A percentile compares a stretch with the other conserved stretches of the same genome.
Evolutionary conservation across 768 basidiomycete species (phyloP).

Genomic region (Boletus pseudopeckii): DNA sequence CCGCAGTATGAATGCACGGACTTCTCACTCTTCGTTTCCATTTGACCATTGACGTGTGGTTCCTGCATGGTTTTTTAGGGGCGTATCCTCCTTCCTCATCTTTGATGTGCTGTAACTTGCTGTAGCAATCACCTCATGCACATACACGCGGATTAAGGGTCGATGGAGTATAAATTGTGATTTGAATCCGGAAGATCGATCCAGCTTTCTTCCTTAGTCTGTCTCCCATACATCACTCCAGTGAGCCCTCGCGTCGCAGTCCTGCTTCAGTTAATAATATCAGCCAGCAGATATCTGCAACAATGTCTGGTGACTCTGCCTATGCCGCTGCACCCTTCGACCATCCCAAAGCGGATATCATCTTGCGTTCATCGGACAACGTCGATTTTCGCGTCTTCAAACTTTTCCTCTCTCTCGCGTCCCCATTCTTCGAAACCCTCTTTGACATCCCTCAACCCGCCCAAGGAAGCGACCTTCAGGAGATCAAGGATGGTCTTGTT

Average conservation of each 20-base stretch:
- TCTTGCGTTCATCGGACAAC: too few species aligned
- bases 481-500: too few species aligned
- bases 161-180: background rate
- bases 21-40: background rate
- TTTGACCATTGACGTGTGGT: background rate
- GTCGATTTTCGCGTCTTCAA: too few species aligned
- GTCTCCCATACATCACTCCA: background rate
- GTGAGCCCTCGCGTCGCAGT: too few species aligned
- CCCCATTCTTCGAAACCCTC: too few species aligned
- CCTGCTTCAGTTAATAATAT: background rate
- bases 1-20: too few species aligned
- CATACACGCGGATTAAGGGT: background rate
- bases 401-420: too few species aligned
- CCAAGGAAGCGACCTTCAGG: too few species aligned
- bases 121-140: too few species aligned
- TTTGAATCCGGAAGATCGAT: background rate
- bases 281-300: background rate
- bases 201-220: too few species aligned
- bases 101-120: background rate
- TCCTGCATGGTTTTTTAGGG: background rate
- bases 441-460: too few species aligned
- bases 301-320: background rate
- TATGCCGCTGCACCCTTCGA: conserved; percentile 18
- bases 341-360: background rate
- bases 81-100: background rate